phyloP scores from a whole-genome alignment of 306 rosid species.

The Alnus glutinosa region DNA sequence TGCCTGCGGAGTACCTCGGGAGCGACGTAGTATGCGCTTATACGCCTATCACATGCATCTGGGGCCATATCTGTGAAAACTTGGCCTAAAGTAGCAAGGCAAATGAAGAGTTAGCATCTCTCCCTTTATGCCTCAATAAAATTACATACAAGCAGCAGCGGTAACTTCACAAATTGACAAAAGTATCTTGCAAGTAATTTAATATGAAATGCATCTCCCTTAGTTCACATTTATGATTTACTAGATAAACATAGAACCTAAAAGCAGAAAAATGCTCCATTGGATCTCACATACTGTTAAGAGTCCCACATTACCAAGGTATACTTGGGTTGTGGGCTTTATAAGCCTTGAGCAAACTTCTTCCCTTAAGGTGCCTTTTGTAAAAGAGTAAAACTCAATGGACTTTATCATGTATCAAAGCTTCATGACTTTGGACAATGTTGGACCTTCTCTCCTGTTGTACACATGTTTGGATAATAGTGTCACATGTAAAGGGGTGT shows the following conservation, averaged over 20 bases:
- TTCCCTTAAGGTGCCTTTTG: no score
- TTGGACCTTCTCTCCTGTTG: no score
- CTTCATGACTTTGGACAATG: no score
- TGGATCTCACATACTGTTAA: neutral
- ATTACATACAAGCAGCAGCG: neutral
- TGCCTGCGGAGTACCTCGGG: conserved; percentile 94
- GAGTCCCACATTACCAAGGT: no score
- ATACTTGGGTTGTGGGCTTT: no score
- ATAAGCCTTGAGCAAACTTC: no score
- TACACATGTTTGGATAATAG: no score
- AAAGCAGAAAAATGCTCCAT: neutral
- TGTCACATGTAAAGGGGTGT: no score
- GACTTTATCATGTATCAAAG: no score
- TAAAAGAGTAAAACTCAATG: no score
- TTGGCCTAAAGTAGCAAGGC: conserved; percentile 50
- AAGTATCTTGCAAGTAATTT: neutral
- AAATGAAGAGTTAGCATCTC: neutral
- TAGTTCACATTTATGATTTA: neutral
- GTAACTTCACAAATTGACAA: neutral
- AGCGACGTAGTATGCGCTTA: conserved; percentile 92
- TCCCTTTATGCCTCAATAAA: neutral
- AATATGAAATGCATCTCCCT: neutral
- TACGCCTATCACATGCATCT: conserved; percentile 21
- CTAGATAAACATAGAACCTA: neutral
- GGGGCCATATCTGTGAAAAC: conserved; percentile 67